These are phyloP conservation scores for Crotalaria pallida DNA, from an alignment of 306 rosid genomes.

Conservation along the genomic window DNA sequence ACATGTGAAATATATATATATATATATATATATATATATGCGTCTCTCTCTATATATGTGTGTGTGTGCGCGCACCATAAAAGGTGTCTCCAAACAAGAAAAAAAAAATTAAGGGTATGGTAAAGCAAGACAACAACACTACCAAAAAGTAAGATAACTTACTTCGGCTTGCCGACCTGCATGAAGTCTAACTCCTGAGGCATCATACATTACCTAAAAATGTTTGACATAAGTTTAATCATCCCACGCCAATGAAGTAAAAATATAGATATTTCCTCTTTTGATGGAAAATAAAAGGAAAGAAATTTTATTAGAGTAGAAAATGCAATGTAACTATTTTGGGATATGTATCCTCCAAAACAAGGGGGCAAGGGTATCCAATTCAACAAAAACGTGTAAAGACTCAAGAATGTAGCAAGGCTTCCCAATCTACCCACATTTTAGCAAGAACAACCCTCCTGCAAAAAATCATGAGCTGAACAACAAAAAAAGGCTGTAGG, in stretches of 20 bases:
- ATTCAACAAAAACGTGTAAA: neutral
- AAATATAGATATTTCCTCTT: neutral
- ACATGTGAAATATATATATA: constrained; percentile 7
- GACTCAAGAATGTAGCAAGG: neutral
- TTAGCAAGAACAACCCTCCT: neutral
- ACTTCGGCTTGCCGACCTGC: constrained; percentile 98
- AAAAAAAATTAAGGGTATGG: neutral
- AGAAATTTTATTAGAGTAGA: neutral
- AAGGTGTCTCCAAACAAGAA: neutral
- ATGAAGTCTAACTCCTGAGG: constrained; percentile 93
- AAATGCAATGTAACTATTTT: neutral
- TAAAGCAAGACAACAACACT: neutral
- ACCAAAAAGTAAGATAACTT: constrained; percentile 17
- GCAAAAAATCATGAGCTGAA: neutral
- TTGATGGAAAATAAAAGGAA: neutral
- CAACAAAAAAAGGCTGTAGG: too few species aligned
- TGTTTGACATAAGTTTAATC: neutral
- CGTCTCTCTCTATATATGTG: too few species aligned
- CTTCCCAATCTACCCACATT: neutral
- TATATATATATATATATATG: too few species aligned
- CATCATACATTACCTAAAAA: constrained; percentile 93
- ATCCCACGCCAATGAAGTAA: neutral
- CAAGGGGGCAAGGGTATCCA: neutral
- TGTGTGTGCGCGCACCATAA: too few species aligned
- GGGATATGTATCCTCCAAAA: neutral